Conservation (phyloP, 106 monocot genomes). For the Posidonia australis region DNA sequence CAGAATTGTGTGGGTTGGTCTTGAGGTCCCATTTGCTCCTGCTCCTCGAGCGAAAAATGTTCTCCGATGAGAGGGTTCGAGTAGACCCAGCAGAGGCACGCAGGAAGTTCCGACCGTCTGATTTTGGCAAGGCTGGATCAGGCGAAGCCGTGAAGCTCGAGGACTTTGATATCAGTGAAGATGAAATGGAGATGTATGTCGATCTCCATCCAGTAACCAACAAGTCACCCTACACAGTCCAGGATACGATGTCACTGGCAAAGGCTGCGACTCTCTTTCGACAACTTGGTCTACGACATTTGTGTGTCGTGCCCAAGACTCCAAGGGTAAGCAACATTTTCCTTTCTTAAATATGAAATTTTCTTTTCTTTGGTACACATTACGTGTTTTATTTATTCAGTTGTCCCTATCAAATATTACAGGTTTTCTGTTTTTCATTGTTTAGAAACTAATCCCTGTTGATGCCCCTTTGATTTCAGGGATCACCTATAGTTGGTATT, state of each 20-base stretch:
- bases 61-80: slow-evolving; percentile 23
- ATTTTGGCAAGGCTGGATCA: slow-evolving; percentile 54
- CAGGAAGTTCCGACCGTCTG: slow-evolving; percentile 27
- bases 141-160: slow-evolving; percentile 44
- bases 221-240: slow-evolving; percentile 51
- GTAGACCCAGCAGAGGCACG: slow-evolving; percentile 15
- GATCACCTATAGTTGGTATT: no score
- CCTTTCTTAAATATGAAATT: no score
- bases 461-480: no score
- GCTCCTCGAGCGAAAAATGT: slow-evolving; percentile 36
- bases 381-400: no score
- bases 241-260: slow-evolving; percentile 43
- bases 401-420: no score
- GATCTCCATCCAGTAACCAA: slow-evolving; percentile 56
- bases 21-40: slow-evolving; percentile 49
- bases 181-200: slow-evolving; percentile 63
- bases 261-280: no score
- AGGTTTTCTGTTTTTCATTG: no score
- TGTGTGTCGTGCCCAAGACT: neutral
- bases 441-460: no score
- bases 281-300: no score
- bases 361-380: no score
- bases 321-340: slow-evolving; percentile 12
- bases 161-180: slow-evolving; percentile 33
- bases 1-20: slow-evolving; percentile 50